Base-by-base conservation (phyloP, 208 protist genomes). In the Naegleria lovaniensis region DNA sequence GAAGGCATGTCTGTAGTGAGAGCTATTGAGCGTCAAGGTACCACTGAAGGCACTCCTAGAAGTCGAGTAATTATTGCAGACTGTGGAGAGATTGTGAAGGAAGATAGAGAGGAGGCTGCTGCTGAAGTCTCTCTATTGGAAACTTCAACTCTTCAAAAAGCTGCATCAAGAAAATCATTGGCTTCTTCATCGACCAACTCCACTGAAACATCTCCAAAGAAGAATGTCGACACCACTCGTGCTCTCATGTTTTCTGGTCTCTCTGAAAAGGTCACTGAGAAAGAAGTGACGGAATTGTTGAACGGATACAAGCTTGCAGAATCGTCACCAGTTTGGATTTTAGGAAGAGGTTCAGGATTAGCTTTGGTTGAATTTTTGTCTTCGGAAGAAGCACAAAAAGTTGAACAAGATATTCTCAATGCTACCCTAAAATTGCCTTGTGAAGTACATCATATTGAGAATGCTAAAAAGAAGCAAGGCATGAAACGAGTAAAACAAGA, bases 1-100 rank as follows among this genome's bases (percentile, higher is more conserved):
- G 55, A 83, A 15, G 87, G 87, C 33, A 41, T 83, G 55, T 19
- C n/a, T 9, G 52, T 90, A 48, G 55, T 90, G 4, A 43, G n/a
- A 83, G n/a, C 15, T 25, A 13, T 90, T 41, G 87, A 90, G 33
- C 75, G 48, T 3, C 16, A 33, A 51, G 87, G 55, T 19, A 51
- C 48, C 3, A 19, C 9, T 19, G n/a, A 79, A 48, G 55, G 55
- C 19, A 36, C 43, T 25, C 33, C 55, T 22, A 51, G n/a, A 13
- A 7, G 3, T 51, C 41, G 13, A 11, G 36, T 75, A 16, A 38
- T 25, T 0, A 90, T 90, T 79, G 2, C 39, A 22, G 87, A 90
- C 83, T 90, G 87, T 90, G 87, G 87, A 41, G 55, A 90, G 36
- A 6, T 88, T 25, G 58, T 58, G 38, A 38, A 85, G 22, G 79